Evolutionary conservation across 768 basidiomycete genomes (phyloP).

Genomic region (Mrakia gelida): DNA sequence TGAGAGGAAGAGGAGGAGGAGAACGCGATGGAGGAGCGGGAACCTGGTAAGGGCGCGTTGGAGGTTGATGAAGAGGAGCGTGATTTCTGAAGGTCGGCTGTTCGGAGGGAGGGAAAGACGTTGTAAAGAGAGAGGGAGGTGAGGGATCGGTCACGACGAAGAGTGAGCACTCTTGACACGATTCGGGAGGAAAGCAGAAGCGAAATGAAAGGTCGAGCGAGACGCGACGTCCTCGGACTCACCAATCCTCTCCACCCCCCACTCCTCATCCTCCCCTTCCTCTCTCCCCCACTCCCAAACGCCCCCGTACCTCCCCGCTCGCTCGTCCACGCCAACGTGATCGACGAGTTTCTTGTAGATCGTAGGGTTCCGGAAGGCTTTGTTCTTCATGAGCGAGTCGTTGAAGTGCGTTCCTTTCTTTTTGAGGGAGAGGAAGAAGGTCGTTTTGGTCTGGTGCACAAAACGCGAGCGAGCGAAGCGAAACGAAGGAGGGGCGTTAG

Average conservation of each 20-base stretch:
- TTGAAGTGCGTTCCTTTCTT: conserved; percentile 66
- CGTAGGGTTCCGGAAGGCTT: conserved; percentile 92
- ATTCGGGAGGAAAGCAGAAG: neutral
- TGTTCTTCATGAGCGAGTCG: conserved; percentile 85
- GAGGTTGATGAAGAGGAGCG: conserved; percentile 15
- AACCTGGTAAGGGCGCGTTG: neutral
- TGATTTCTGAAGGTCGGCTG: conserved; percentile 25
- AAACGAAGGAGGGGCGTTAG: too few relatives aligned
- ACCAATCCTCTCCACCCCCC: conserved; percentile 78
- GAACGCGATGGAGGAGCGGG: conserved; percentile 14
- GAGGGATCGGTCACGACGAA: too few relatives aligned
- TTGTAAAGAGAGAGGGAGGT: too few relatives aligned
- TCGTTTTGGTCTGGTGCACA: conserved; percentile 25
- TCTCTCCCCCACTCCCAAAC: conserved; percentile 71
- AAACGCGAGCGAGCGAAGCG: neutral
- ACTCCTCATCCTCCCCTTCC: conserved; percentile 52
- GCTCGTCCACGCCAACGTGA: conserved; percentile 79
- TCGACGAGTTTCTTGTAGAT: conserved; percentile 94
- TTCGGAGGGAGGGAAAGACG: too few relatives aligned
- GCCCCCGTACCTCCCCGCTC: conserved; percentile 67
- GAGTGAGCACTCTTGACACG: too few relatives aligned
- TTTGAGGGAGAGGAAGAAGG: conserved; percentile 25
- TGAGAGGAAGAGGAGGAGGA: conserved; percentile 8
- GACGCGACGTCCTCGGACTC: conserved; percentile 37
- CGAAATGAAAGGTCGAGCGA: too few relatives aligned